Evolutionary conservation across 495 filamentous ascomycete species (phyloP), one percentile per base, ranked within the genome.

Genomic region (Xylaria nigripes): DNA sequence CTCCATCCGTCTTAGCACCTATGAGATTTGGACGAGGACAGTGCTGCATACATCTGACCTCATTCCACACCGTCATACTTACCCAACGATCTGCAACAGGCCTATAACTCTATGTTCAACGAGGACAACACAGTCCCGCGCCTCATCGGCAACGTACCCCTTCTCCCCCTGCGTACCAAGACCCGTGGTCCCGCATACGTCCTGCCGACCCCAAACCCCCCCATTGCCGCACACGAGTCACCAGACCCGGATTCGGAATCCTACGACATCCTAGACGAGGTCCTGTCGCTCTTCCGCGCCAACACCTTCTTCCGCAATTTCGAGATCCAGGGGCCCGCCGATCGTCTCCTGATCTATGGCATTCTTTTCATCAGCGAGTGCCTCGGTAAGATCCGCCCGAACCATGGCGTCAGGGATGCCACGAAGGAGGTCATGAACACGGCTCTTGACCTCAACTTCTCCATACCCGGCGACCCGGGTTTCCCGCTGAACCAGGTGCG

Each of bases 241-340:
- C 82, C 95, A 57, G 85, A 95, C 68, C 82, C 88, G 32, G 86
- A 90, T 65, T 83, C 80, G 68, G 86, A 93, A 66, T 86, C 83
- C 57, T 97, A 97, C 75, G 93, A 98, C 77, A 84, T 90, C 50
- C 78, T 96, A 8, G 93, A 98, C 72, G 93, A 98, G 72, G 85
- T 91, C 25, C 80, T 98, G 45, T 83, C 82, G 2, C 82, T 96
- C 25, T 98, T 96, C 81, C 88, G 93, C 48, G 92, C 94, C 68
- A 97, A 98, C 76, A 96, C 93, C 38, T 84, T 98, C 66, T 98
- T 98, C 78, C 86, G 94, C 60, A 98, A 98, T 78, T 98, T 98
- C 66, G 94, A 96, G 78, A 95, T 97, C 81, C 90, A 95, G 67
- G 93, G 93, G 16, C 88, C 90, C 27, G 93, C 93, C 50, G 93